These are phyloP conservation scores for Penicillium malachiteum DNA, from an alignment of 495 filamentous ascomycete species.

Conservation along the genomic window DNA sequence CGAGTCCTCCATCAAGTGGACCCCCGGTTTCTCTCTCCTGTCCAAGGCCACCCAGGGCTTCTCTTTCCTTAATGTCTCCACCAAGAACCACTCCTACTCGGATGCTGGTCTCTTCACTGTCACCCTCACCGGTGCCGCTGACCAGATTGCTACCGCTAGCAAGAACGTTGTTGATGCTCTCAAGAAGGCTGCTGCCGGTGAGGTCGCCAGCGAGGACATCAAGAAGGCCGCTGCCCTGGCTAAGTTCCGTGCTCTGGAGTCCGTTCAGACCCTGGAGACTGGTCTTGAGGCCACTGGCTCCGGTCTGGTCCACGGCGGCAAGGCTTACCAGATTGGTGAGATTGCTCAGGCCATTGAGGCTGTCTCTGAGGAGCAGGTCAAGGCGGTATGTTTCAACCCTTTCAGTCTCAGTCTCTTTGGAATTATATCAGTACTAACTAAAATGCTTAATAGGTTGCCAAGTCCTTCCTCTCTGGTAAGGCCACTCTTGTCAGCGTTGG, in stretches of 20 bases:
- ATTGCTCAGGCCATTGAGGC: conserved; percentile 73
- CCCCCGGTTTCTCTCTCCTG: conserved; percentile 85
- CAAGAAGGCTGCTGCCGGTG: conserved; percentile 72
- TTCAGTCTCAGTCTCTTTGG: too few species aligned
- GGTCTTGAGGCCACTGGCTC: conserved; percentile 71
- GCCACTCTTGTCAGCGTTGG: conserved; percentile 76
- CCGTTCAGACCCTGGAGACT: conserved; percentile 67
- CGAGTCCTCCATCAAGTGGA: conserved; percentile 91
- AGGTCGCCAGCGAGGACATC: conserved; percentile 77
- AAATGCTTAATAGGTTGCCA: conserved; percentile 63
- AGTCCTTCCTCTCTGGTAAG: conserved; percentile 81
- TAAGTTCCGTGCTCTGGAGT: conserved; percentile 89
- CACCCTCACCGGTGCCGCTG: conserved; percentile 69
- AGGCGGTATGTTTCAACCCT: conserved; percentile 65
- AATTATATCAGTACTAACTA: conserved; percentile 16
- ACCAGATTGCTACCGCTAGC: conserved; percentile 62
- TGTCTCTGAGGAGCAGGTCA: conserved; percentile 80
- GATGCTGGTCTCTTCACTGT: conserved; percentile 89
- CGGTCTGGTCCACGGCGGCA: conserved; percentile 73
- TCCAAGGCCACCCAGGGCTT: conserved; percentile 68
- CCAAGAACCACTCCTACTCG: conserved; percentile 82
- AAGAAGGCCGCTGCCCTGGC: conserved; percentile 89
- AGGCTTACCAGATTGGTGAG: conserved; percentile 84
- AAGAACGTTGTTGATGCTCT: conserved; percentile 70
- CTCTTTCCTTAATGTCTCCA: conserved; percentile 64